Conservation (phyloP, 2,329 filamentous ascomycete species). For the Trichoderma koningiopsis region DNA sequence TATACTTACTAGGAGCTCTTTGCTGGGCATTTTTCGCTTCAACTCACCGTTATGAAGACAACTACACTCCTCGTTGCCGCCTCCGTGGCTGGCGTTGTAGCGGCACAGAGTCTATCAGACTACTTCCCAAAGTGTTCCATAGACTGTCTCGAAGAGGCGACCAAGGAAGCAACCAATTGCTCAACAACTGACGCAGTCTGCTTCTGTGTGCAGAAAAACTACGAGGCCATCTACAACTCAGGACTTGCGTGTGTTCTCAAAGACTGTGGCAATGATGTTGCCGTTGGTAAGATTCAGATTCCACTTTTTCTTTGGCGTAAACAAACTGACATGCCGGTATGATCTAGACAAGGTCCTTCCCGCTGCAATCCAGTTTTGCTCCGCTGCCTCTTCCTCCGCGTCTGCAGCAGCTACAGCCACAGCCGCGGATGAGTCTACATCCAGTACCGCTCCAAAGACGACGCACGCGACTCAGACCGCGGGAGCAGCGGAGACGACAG, state of each 20-base stretch:
- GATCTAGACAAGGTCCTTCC: constrained; percentile 27
- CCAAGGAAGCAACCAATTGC: constrained; percentile 32
- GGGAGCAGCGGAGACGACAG: constrained; percentile 27
- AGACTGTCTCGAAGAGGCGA: constrained; percentile 35
- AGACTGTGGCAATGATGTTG: constrained; percentile 33
- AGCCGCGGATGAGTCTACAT: not conserved
- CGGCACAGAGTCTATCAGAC: constrained; percentile 29
- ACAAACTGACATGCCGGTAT: not conserved
- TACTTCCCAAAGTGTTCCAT: constrained; percentile 37
- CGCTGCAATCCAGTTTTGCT: constrained; percentile 27
- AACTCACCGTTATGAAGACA: constrained; percentile 8
- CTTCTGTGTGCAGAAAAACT: constrained; percentile 35
- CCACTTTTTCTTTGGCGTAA: not conserved
- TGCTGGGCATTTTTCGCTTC: not conserved
- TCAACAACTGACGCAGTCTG: constrained; percentile 31
- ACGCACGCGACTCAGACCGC: not conserved
- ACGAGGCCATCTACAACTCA: constrained; percentile 34
- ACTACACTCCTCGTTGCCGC: constrained; percentile 29
- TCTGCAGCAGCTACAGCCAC: constrained; percentile 1
- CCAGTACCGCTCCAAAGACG: not conserved
- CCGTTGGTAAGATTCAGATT: constrained; percentile 34
- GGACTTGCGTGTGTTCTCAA: constrained; percentile 35
- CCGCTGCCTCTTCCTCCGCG: constrained; percentile 25
- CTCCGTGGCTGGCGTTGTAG: constrained; percentile 30
- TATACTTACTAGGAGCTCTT: not conserved